Conservation (phyloP, 2,329 filamentous ascomycete genomes). For the Neobulgaria alba region DNA sequence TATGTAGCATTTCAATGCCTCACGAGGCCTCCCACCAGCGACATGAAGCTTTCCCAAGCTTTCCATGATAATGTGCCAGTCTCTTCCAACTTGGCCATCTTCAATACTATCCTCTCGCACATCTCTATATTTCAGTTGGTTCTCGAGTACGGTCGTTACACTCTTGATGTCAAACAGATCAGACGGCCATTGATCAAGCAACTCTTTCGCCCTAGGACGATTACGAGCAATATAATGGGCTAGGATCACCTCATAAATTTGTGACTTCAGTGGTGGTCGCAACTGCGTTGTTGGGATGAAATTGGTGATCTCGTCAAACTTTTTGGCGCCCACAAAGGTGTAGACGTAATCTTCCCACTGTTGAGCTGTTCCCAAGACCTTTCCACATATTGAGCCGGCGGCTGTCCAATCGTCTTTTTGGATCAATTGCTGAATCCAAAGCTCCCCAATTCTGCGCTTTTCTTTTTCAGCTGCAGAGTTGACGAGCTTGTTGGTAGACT, state of each 20-base stretch:
- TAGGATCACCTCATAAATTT: constrained; percentile 82
- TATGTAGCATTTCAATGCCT: constrained; percentile 85
- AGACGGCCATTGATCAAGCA: constrained; percentile 76
- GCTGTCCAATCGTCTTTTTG: constrained; percentile 63
- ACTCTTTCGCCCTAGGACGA: constrained; percentile 63
- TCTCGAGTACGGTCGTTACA: constrained; percentile 71
- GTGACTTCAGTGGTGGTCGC: constrained; percentile 67
- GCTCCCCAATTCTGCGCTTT: constrained; percentile 82
- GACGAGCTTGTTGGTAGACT: constrained; percentile 47
- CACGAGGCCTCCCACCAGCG: constrained; percentile 68
- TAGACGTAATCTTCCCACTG: constrained; percentile 96
- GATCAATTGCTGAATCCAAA: constrained; percentile 86
- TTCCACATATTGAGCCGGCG: constrained; percentile 74
- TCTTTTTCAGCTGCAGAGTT: constrained; percentile 71
- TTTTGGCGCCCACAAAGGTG: constrained; percentile 77
- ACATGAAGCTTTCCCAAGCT: constrained; percentile 78
- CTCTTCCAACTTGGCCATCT: constrained; percentile 60
- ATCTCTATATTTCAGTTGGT: constrained; percentile 69
- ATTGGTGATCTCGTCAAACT: constrained; percentile 81
- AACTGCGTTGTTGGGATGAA: constrained; percentile 73
- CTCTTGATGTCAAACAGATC: constrained; percentile 75
- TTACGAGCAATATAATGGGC: constrained; percentile 80
- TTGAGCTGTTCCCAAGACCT: constrained; percentile 68
- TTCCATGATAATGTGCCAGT: constrained; percentile 87
- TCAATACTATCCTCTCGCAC: constrained; percentile 69